These are phyloP conservation scores for Arachnopeziza araneosa DNA, from an alignment of 2,329 filamentous ascomycete genomes.

Conservation along the genomic window DNA sequence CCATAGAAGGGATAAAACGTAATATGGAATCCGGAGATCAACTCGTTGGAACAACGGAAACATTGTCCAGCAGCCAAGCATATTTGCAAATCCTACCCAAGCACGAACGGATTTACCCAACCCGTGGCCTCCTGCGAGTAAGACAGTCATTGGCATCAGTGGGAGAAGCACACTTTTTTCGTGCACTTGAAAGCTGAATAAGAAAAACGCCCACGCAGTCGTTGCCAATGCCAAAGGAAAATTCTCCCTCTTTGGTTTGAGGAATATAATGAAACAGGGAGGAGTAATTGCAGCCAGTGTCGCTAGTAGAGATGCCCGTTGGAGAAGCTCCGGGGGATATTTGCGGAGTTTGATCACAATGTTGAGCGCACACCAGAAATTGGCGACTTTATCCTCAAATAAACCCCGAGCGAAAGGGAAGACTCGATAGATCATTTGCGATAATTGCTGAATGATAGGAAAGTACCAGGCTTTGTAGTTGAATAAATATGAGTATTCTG, in stretches of 20 bases:
- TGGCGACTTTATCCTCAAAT: conserved; percentile 98
- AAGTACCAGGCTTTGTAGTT: conserved; percentile 66
- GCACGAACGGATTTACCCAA: conserved; percentile 70
- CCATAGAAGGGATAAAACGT: conserved; percentile 81
- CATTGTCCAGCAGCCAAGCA: conserved; percentile 87
- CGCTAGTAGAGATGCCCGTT: conserved; percentile 66
- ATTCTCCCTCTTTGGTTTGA: conserved; percentile 69
- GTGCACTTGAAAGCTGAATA: conserved; percentile 97
- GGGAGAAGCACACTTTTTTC: conserved; percentile 96
- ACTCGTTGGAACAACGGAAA: conserved; percentile 86
- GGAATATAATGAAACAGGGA: conserved; percentile 72
- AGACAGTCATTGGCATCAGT: conserved; percentile 84
- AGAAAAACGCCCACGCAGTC: conserved; percentile 93
- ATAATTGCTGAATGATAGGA: conserved; percentile 68
- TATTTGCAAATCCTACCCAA: conserved; percentile 95
- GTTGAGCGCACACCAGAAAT: conserved; percentile 94
- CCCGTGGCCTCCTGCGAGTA: conserved; percentile 74
- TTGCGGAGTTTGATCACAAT: conserved; percentile 79
- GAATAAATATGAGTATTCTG: conserved; percentile 50
- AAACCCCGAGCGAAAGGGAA: conserved; percentile 94
- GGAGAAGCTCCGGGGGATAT: conserved; percentile 66
- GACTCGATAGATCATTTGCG: conserved; percentile 83
- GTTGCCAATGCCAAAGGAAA: conserved; percentile 76
- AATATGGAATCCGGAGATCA: conserved; percentile 77
- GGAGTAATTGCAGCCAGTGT: conserved; percentile 74